phyloP scores from a whole-genome alignment of 2,329 filamentous ascomycete genomes.

The Botrytis deweyae region DNA sequence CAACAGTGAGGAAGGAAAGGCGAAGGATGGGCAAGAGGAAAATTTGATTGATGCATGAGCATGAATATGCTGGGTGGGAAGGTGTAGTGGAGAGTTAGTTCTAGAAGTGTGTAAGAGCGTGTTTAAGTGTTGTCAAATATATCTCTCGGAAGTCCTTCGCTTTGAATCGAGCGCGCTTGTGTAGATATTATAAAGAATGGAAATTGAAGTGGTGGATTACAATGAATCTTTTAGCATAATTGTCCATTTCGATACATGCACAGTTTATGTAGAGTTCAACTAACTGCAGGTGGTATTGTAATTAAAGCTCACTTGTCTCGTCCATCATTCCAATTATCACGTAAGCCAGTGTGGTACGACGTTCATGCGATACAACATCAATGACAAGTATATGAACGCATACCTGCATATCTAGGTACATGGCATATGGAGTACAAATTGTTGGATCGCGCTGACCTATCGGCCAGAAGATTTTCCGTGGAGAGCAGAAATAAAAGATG shows the following conservation, averaged over 20 bases:
- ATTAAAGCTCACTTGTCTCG: background rate
- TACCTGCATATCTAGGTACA: background rate
- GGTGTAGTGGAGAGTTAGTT: conserved; percentile 9
- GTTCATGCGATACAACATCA: background rate
- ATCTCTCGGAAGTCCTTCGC: conserved; percentile 14
- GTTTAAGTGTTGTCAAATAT: conserved; percentile 26
- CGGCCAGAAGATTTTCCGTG: background rate
- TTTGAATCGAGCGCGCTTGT: conserved; percentile 17
- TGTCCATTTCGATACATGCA: background rate
- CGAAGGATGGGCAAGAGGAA: conserved; percentile 50
- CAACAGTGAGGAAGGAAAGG: conserved; percentile 39
- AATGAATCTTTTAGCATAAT: conserved; percentile 3
- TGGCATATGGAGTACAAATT: background rate
- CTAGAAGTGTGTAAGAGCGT: conserved; percentile 10
- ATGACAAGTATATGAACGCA: background rate
- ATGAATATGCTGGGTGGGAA: background rate
- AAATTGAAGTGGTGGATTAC: background rate
- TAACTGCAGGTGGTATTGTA: background rate
- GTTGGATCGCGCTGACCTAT: background rate
- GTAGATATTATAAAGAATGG: conserved; percentile 19
- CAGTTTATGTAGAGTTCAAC: too few species aligned
- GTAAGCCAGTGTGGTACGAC: background rate
- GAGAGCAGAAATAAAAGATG: background rate
- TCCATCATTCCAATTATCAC: background rate
- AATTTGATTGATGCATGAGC: conserved; percentile 60